These are phyloP conservation scores for Penicillium sp. DNA, from an alignment of 2,329 filamentous ascomycete species.

Conservation along the genomic window DNA sequence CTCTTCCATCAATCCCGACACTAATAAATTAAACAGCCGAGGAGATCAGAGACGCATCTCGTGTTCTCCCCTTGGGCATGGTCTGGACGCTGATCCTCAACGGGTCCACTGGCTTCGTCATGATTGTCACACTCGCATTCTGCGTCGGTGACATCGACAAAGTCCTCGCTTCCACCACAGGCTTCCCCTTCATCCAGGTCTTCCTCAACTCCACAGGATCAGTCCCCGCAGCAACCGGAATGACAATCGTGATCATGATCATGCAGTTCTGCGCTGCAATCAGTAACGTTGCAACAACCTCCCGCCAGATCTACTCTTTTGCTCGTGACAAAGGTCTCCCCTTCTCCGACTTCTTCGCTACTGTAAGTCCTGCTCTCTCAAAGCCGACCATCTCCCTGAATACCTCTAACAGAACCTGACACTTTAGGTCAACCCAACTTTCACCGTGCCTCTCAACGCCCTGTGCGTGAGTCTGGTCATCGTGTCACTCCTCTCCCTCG, in stretches of 20 bases:
- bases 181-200: conserved; percentile 32
- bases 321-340: conserved; percentile 45
- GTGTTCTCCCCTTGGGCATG: conserved; percentile 40
- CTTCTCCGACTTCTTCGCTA: conserved; percentile 21
- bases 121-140: conserved; percentile 42
- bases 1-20: background rate
- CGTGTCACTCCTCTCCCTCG: conserved; percentile 30
- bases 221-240: conserved; percentile 43
- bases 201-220: conserved; percentile 41
- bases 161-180: conserved; percentile 28
- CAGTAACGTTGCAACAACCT: conserved; percentile 38
- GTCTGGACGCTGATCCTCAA: conserved; percentile 38
- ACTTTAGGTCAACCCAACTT: conserved; percentile 8
- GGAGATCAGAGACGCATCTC: conserved; percentile 40
- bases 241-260: conserved; percentile 30
- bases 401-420: background rate
- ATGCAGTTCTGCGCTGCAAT: conserved; percentile 39
- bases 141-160: conserved; percentile 35
- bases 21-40: conserved; percentile 26
- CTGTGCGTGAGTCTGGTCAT: conserved; percentile 16
- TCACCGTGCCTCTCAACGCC: conserved; percentile 17
- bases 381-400: background rate
- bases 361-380: conserved; percentile 3
- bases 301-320: conserved; percentile 40
- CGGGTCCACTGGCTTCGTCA: conserved; percentile 39